phyloP scores from a whole-genome alignment of 305 asterid genomes.

The Solanum hybrid region DNA sequence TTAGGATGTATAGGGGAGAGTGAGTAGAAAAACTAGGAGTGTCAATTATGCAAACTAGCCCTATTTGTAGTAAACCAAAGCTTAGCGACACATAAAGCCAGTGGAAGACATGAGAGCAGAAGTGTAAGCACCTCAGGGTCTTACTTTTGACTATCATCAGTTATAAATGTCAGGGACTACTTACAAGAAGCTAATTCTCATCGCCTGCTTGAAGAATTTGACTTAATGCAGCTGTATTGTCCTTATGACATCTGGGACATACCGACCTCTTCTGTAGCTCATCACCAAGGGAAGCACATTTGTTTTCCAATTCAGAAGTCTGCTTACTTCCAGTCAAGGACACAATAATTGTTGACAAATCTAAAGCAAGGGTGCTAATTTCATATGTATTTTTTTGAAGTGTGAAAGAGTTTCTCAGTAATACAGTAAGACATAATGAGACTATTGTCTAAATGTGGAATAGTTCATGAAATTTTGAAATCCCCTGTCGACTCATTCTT shows the following conservation, averaged over 20 bases:
- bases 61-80: neutral
- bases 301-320: conserved; percentile 50
- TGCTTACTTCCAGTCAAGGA: conserved; percentile 64
- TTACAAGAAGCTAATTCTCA: conserved; percentile 28
- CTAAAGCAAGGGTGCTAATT: neutral
- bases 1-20: neutral
- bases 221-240: conserved; percentile 55
- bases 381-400: neutral
- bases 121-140: neutral
- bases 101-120: conserved; percentile 3
- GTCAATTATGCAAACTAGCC: neutral
- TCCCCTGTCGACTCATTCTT: neutral
- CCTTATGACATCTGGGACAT: conserved; percentile 57
- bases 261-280: conserved; percentile 58
- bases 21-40: neutral
- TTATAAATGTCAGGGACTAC: conserved; percentile 12
- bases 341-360: conserved; percentile 1
- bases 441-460: neutral
- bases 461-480: neutral
- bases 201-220: conserved; percentile 34
- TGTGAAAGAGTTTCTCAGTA: neutral
- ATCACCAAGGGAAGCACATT: conserved; percentile 49
- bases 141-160: neutral
- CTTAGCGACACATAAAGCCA: neutral
- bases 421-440: neutral